phyloP scores from a whole-genome alignment of 2,329 filamentous ascomycete species.

The Teratosphaeria nubilosa region DNA sequence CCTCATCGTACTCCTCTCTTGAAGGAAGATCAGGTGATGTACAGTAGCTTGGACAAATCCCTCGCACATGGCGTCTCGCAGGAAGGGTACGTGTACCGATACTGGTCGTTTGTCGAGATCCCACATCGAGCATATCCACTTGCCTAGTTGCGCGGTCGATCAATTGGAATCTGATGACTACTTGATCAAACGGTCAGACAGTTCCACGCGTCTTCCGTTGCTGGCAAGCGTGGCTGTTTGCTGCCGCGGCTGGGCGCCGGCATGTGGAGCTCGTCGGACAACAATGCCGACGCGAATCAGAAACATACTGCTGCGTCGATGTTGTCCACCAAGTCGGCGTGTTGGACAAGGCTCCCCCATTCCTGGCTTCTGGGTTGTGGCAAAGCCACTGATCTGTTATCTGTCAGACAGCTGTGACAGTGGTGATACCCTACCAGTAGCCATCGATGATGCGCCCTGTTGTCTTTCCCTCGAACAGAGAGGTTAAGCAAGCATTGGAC shows the following conservation, averaged over 20 bases:
- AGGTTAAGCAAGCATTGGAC: background rate
- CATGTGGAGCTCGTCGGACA: background rate
- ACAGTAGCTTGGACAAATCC: background rate
- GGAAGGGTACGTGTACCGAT: background rate
- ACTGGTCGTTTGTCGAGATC: background rate
- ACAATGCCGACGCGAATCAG: background rate
- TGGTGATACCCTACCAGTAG: background rate
- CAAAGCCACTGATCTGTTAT: background rate
- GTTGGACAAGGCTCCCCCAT: background rate
- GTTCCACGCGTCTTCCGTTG: background rate
- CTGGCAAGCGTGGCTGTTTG: background rate
- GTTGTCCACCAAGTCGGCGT: background rate
- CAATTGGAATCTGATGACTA: background rate
- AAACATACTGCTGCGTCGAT: background rate
- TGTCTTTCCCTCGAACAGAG: background rate
- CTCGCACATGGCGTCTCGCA: background rate
- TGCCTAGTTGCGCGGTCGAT: background rate
- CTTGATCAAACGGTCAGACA: background rate
- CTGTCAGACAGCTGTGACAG: background rate
- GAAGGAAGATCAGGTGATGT: background rate
- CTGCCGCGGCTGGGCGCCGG: background rate
- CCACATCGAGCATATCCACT: background rate
- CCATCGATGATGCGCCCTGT: background rate
- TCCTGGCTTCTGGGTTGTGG: too few species aligned
- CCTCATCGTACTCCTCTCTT: background rate